phyloP scores from a whole-genome alignment of 2,329 filamentous ascomycete species.

The Didymella sp. region DNA sequence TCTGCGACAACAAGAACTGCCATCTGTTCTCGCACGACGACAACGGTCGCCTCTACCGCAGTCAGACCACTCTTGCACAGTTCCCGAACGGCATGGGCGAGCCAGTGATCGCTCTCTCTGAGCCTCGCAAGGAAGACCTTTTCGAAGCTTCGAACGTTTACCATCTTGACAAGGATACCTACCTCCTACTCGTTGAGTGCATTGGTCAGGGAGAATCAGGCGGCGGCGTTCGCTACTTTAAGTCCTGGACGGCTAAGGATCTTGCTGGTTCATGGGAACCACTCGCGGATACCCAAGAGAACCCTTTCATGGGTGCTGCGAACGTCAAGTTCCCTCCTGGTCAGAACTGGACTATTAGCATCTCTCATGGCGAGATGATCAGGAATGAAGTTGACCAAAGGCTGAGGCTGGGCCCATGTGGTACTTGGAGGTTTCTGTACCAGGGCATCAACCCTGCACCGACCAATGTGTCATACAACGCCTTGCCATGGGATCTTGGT shows the following conservation, averaged over 20 bases:
- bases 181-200: constrained; percentile 50
- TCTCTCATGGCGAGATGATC: constrained; percentile 49
- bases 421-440: constrained; percentile 48
- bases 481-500: constrained; percentile 1
- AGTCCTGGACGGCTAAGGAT: constrained; percentile 48
- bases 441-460: constrained; percentile 40
- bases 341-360: constrained; percentile 49
- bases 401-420: constrained; percentile 43
- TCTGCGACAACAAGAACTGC: constrained; percentile 49
- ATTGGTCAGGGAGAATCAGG: constrained; percentile 39
- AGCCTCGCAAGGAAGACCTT: constrained; percentile 35
- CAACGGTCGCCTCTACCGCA: constrained; percentile 53
- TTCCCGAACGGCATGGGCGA: constrained; percentile 51
- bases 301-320: constrained; percentile 49
- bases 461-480: background rate
- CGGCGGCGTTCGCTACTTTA: constrained; percentile 48
- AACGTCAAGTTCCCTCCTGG: constrained; percentile 48
- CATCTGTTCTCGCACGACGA: constrained; percentile 54
- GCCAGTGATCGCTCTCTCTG: constrained; percentile 46
- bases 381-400: constrained; percentile 49
- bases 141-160: constrained; percentile 53
- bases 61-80: constrained; percentile 42
- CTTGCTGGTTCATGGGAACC: constrained; percentile 47
- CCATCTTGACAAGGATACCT: constrained; percentile 37
- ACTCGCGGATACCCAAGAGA: constrained; percentile 47